phyloP scores from a whole-genome alignment of 2,329 filamentous ascomycete species.

The Apiospora phragmitis region DNA sequence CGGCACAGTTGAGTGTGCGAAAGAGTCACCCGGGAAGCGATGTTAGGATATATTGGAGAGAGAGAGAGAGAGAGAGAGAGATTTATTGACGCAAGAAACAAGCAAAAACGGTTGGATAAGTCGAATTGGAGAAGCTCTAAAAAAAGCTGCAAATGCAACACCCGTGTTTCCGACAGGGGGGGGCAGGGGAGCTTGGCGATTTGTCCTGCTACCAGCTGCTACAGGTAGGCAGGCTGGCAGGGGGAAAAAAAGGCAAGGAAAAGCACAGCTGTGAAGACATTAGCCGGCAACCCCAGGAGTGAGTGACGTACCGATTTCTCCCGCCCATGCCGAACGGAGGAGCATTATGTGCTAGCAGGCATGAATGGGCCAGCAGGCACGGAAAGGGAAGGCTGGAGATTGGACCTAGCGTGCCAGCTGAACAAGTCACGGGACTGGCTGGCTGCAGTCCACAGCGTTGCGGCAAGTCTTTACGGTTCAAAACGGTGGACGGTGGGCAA shows the following conservation, averaged over 20 bases:
- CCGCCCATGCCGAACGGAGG: not conserved
- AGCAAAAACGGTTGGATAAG: constrained; percentile 1
- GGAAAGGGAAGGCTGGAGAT: not conserved
- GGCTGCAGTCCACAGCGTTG: too few species aligned
- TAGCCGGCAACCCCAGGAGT: constrained; percentile 9
- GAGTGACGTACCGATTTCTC: constrained; percentile 13
- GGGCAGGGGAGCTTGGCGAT: not conserved
- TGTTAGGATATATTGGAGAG: not conserved
- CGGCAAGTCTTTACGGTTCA: not conserved
- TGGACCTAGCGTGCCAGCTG: not conserved
- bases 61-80: not conserved
- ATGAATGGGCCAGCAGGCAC: not conserved
- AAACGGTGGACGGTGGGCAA: not conserved
- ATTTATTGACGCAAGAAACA: constrained; percentile 10
- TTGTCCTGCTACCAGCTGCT: not conserved
- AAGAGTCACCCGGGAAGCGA: not conserved
- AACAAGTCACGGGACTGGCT: not conserved
- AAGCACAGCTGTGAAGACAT: not conserved
- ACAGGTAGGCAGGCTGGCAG: not conserved
- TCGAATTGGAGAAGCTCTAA: constrained; percentile 11
- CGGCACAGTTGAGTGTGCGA: not conserved
- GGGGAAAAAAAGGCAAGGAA: constrained; percentile 11
- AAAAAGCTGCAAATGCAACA: constrained; percentile 11
- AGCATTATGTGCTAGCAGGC: not conserved
- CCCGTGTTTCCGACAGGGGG: constrained; percentile 9